phyloP scores from a whole-genome alignment of 306 rosid species.

The Dalbergia cochinchinensis region DNA sequence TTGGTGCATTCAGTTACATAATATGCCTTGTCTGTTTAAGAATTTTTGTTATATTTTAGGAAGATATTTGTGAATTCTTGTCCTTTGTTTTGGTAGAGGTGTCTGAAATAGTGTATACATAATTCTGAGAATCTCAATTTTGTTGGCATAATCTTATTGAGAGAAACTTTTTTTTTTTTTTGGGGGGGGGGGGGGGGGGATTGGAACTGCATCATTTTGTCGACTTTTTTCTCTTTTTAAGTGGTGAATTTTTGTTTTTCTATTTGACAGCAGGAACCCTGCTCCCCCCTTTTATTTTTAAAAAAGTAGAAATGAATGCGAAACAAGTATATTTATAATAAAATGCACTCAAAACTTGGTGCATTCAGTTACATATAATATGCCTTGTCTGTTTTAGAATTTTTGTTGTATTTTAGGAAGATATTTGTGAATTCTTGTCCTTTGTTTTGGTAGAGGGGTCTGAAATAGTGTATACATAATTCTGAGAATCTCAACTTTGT shows the following conservation, averaged over 20 bases:
- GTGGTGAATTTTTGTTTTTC: not conserved
- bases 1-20: constrained; percentile 24
- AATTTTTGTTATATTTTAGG: constrained; percentile 10
- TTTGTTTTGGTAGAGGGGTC: constrained; percentile 5
- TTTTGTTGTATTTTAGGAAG: constrained; percentile 6
- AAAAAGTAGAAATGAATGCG: not conserved
- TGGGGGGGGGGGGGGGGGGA: not conserved
- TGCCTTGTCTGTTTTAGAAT: constrained; percentile 25
- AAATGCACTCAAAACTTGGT: constrained; percentile 3
- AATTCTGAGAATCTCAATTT: not conserved
- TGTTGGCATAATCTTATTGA: constrained; percentile 13
- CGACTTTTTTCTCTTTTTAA: constrained; percentile 20
- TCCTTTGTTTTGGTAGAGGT: constrained; percentile 2
- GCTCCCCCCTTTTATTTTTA: not conserved
- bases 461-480: constrained; percentile 1
- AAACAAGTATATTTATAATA: not conserved
- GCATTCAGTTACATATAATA: constrained; percentile 25
- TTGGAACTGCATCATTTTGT: constrained; percentile 6
- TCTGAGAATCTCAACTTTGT: not conserved
- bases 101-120: not conserved
- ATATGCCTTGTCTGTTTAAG: constrained; percentile 19
- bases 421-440: constrained; percentile 14
- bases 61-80: constrained; percentile 24
- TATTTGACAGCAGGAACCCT: constrained; percentile 11
- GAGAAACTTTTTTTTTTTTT: constrained; percentile 6